Conservation (phyloP, 2,329 filamentous ascomycete genomes). For the Fusarium sp. region DNA sequence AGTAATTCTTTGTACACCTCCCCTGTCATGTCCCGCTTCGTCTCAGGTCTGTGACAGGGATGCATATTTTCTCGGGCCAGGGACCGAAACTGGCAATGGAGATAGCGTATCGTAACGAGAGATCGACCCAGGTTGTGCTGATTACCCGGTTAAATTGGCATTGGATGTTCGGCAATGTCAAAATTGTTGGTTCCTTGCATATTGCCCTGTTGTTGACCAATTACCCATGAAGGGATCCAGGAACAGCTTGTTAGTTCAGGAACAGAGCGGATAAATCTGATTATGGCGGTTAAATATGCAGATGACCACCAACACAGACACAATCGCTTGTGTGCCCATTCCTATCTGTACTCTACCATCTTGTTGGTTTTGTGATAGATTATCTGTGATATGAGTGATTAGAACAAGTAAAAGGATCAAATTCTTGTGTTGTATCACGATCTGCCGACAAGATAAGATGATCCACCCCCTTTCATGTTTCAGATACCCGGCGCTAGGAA, state of each 20-base stretch:
- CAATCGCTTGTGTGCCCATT: too few species aligned
- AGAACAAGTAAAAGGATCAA: background rate
- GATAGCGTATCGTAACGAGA: conserved; percentile 20
- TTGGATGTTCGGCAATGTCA: conserved; percentile 28
- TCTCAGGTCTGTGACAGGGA: conserved; percentile 42
- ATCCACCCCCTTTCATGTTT: conserved; percentile 25
- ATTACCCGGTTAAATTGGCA: conserved; percentile 4
- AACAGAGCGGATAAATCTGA: background rate
- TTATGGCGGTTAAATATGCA: conserved; percentile 15
- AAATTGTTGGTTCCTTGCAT: conserved; percentile 5
- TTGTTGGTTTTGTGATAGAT: background rate
- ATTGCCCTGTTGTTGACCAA: conserved; percentile 8
- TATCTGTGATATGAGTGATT: background rate
- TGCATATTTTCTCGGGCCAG: conserved; percentile 13
- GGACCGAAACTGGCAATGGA: conserved; percentile 10
- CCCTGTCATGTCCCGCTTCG: conserved; percentile 37
- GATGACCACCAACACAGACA: background rate
- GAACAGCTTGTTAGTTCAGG: background rate
- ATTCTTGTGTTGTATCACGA: background rate
- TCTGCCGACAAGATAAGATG: conserved; percentile 7
- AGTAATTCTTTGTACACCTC: conserved; percentile 2
- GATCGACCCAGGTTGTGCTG: conserved; percentile 15
- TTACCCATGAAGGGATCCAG: background rate
- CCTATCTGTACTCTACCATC: accelerated
- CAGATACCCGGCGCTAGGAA: conserved; percentile 35